A percentile compares a stretch with the other conserved stretches of the same genome.
Conservation (phyloP, 257 asterid genomes). For the Plantago major region DNA sequence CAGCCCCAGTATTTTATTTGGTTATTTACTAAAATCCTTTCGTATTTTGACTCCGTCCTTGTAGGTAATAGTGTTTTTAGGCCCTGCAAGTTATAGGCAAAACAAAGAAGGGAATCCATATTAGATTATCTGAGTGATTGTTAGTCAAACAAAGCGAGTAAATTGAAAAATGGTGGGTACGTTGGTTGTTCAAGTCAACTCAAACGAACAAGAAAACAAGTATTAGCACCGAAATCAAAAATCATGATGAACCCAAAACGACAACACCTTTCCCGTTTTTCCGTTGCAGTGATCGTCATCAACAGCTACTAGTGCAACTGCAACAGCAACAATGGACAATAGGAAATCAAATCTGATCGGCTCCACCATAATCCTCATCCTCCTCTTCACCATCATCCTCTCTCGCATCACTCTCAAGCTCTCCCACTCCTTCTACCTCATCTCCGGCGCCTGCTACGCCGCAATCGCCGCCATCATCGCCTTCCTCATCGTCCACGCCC, state of each 20-base stretch:
- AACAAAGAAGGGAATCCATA: too few species aligned
- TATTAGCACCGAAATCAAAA: too few species aligned
- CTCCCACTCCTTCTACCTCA: constrained; percentile 45
- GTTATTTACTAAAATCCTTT: too few species aligned
- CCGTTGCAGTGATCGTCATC: neutral
- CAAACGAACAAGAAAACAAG: neutral
- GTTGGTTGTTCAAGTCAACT: too few species aligned
- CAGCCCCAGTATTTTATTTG: too few species aligned
- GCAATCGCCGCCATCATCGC: constrained; percentile 44
- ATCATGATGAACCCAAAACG: neutral
- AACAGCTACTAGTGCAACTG: neutral
- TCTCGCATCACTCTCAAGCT: constrained; percentile 43
- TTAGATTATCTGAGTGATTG: too few species aligned
- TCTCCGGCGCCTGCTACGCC: constrained; percentile 54
- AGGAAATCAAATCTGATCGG: constrained; percentile 40
- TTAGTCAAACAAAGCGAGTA: too few species aligned
- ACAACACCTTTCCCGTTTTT: neutral
- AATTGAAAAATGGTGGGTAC: too few species aligned
- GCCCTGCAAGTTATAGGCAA: too few species aligned
- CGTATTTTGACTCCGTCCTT: too few species aligned
- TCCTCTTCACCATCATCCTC: constrained; percentile 34
- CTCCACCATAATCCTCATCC: constrained; percentile 21
- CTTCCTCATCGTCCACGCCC: constrained; percentile 29
- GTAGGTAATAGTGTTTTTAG: too few species aligned
- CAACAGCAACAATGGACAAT: constrained; percentile 45